Conservation (phyloP, 441 rosid genomes). For the Arabidopsis lyrata region DNA sequence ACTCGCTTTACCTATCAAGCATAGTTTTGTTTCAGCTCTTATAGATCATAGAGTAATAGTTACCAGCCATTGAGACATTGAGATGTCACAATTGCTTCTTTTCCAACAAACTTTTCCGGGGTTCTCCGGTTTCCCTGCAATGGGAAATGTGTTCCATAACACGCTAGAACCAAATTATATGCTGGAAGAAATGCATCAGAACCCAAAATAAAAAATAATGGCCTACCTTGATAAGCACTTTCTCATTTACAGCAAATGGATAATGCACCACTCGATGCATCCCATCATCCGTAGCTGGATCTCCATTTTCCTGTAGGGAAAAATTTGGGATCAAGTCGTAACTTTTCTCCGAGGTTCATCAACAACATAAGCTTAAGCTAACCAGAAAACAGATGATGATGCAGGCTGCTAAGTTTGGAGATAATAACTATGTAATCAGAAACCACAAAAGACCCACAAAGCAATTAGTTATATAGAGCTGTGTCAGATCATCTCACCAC, state of each 20-base stretch:
- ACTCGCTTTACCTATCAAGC: slow-evolving; percentile 19
- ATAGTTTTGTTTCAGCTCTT: slow-evolving; percentile 29
- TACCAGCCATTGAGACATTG: slow-evolving; percentile 99
- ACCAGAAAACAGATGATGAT: neutral
- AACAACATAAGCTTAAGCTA: slow-evolving; percentile 9
- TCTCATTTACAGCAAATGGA: slow-evolving; percentile 93
- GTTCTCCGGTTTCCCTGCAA: slow-evolving; percentile 92
- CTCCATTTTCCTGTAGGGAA: slow-evolving; percentile 77
- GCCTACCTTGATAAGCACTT: slow-evolving; percentile 86
- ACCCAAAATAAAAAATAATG: slow-evolving; percentile 4
- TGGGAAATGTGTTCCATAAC: slow-evolving; percentile 32
- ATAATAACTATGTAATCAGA: neutral
- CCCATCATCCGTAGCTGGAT: slow-evolving; percentile 64
- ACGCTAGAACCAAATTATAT: slow-evolving; percentile 10
- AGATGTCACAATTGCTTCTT: slow-evolving; percentile 94
- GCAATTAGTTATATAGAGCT: slow-evolving; percentile 47
- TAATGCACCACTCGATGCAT: slow-evolving; percentile 78
- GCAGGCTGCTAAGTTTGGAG: slow-evolving; percentile 23
- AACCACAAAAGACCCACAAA: slow-evolving; percentile 23
- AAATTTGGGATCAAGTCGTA: neutral
- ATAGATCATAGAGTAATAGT: slow-evolving; percentile 1
- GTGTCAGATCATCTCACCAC: slow-evolving; percentile 61
- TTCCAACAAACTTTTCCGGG: slow-evolving; percentile 92
- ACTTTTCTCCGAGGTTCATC: slow-evolving; percentile 25
- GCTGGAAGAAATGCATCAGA: slow-evolving; percentile 8